phyloP scores from a whole-genome alignment of 179 eudicot genomes.

The Nepenthes alata region DNA sequence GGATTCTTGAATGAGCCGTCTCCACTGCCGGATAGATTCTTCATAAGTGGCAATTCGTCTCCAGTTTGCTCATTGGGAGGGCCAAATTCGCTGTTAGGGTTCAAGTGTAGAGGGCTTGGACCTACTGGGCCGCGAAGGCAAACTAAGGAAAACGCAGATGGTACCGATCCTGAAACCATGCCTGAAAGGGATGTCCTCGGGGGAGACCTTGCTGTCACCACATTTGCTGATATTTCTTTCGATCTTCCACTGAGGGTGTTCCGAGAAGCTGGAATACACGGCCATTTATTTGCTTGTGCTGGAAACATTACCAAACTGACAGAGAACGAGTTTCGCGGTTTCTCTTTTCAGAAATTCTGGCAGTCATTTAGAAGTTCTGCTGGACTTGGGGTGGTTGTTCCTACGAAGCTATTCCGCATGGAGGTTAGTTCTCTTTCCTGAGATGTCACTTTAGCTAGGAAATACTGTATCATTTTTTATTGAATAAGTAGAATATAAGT shows the following conservation, averaged over 20 bases:
- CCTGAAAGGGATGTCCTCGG: constrained; percentile 55
- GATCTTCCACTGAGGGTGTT: constrained; percentile 62
- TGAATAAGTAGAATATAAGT: too few relatives aligned
- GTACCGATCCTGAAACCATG: constrained; percentile 19
- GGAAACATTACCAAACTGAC: constrained; percentile 66
- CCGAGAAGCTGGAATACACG: constrained; percentile 75
- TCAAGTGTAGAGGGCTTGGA: constrained; percentile 65
- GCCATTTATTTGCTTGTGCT: constrained; percentile 59
- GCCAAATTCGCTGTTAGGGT: constrained; percentile 57
- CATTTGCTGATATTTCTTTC: constrained; percentile 81
- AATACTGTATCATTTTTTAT: too few relatives aligned
- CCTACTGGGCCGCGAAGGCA: constrained; percentile 60
- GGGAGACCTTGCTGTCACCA: constrained; percentile 79
- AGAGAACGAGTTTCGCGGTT: constrained; percentile 41
- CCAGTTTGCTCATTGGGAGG: constrained; percentile 70
- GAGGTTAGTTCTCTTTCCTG: constrained; percentile 33
- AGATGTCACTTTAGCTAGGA: too few relatives aligned
- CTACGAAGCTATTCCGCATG: constrained; percentile 72
- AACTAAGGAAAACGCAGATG: constrained; percentile 21
- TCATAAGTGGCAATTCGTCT: constrained; percentile 75
- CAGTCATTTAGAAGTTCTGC: constrained; percentile 60
- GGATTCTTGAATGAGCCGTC: constrained; percentile 50
- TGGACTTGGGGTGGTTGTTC: constrained; percentile 68
- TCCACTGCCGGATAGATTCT: constrained; percentile 65
- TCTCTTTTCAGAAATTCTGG: constrained; percentile 38